Evolutionary conservation across 768 basidiomycete species (phyloP), one percentile per base, ranked within the genome.

Genomic region (Lactifluus subvellereus): DNA sequence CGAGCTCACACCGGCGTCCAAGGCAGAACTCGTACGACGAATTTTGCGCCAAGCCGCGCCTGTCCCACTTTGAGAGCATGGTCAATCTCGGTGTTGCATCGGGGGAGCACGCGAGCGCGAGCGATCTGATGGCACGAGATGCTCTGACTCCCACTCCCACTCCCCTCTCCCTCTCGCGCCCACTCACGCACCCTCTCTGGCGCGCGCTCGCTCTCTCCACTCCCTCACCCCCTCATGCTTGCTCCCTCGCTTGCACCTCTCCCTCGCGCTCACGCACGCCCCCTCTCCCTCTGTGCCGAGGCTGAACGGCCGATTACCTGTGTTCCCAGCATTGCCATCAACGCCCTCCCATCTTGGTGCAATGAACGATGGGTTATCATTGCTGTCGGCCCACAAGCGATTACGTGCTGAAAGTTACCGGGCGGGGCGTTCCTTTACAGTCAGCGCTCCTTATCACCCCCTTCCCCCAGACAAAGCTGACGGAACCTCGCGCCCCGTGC

Each of bases 11-110:
- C 60, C 76, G 82, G 59, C 79, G 82, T 35, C 79, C 79, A 16
- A 77, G 87, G 47, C 87, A 87, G 16, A 84, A 74, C 68, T 88
- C 88, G 61, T 82, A 83, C 63, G 91, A 89, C 68, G 90, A 87
- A 60, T 73, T 84, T 61, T 84, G 83, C 16, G 77, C 73, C 52
- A 80, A 78, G 69, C 77, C 79, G 30, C 72, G 78, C 59, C 77
- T 84, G 60, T 81, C 87, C 57, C 78, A 89, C 72, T 85, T 87
- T 68, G 90, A 86, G 75, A 86, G 86, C 69, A 85, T 86, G 82
- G 81, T 84, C 38, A 84, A 84, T 74, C 74, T 87, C 16, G 81
- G 85, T 27, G 80, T 74, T 51, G 77, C 75, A 6, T 79, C 81
- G 27, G 57, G 57, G 20, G 68, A 75, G 60, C 79, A 82, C 62